Conservation (phyloP, 768 basidiomycete species). For the Pisolithus marmoratus region DNA sequence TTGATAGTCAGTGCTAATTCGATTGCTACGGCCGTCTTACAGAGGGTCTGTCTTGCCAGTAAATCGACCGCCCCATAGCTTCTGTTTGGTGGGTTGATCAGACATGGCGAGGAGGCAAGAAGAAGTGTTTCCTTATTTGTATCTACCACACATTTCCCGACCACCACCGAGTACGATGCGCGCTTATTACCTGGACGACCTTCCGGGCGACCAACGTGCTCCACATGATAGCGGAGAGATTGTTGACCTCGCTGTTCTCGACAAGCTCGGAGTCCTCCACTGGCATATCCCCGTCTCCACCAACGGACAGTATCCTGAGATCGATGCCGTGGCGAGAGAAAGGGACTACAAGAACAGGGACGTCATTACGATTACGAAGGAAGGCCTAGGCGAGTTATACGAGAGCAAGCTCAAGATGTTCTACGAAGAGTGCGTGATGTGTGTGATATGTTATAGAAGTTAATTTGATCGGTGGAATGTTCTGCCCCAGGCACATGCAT, state of each 20-base stretch:
- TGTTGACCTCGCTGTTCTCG: conserved; percentile 47
- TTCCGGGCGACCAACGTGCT: conserved; percentile 75
- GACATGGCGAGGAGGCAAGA: conserved; percentile 21
- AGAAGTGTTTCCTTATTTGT: neutral
- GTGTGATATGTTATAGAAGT: neutral
- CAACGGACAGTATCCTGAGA: conserved; percentile 37
- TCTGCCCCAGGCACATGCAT: conserved; percentile 65
- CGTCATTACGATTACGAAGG: conserved; percentile 67
- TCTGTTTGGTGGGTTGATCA: conserved; percentile 52
- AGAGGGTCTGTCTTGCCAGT: conserved; percentile 77
- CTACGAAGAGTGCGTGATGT: conserved; percentile 67
- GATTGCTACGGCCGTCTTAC: neutral
- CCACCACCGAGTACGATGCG: conserved; percentile 39
- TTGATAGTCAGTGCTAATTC: neutral
- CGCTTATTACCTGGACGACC: conserved; percentile 67
- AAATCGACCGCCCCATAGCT: conserved; percentile 86
- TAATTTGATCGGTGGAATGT: neutral
- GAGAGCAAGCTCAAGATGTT: conserved; percentile 78
- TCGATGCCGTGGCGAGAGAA: conserved; percentile 60
- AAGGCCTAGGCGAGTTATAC: conserved; percentile 72
- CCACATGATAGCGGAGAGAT: conserved; percentile 61
- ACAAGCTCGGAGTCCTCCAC: conserved; percentile 55
- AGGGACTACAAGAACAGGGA: conserved; percentile 81
- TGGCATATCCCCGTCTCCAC: conserved; percentile 64
- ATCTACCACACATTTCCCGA: neutral